Conservation (phyloP, 192 early-diverging fungal genomes). For the Gonapodya prolifera region DNA sequence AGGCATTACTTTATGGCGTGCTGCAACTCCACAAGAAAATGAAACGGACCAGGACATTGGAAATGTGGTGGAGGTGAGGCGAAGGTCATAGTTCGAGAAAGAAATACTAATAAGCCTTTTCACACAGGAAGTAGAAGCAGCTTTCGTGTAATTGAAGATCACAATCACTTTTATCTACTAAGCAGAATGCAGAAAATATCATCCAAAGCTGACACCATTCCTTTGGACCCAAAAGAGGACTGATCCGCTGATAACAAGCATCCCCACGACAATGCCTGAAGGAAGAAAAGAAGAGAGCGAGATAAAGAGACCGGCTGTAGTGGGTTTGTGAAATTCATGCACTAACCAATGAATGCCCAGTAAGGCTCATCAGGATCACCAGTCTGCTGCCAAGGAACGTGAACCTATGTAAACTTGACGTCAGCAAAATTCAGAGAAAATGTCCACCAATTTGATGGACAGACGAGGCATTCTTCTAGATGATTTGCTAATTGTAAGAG, state of each 20-base stretch:
- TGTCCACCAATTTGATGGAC: neutral
- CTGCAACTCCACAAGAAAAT: slow-evolving; percentile 99
- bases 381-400: neutral
- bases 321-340: neutral
- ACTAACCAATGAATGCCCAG: neutral
- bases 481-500: neutral
- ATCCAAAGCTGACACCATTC: neutral
- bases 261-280: neutral
- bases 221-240: neutral
- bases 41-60: slow-evolving; percentile 34
- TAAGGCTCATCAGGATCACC: neutral
- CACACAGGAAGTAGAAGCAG: neutral
- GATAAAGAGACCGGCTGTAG: neutral
- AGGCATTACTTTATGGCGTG: slow-evolving; percentile 92
- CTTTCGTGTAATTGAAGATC: neutral
- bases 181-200: neutral
- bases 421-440: no score
- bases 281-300: neutral
- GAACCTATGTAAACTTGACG: no score
- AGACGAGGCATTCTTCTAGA: neutral
- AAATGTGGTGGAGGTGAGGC: slow-evolving; percentile 2
- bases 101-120: no score
- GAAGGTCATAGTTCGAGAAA: neutral
- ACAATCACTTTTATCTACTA: neutral
- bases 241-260: neutral